Evolutionary conservation across 148 eudicot genomes (phyloP).

Genomic region (Cornus kousa): DNA sequence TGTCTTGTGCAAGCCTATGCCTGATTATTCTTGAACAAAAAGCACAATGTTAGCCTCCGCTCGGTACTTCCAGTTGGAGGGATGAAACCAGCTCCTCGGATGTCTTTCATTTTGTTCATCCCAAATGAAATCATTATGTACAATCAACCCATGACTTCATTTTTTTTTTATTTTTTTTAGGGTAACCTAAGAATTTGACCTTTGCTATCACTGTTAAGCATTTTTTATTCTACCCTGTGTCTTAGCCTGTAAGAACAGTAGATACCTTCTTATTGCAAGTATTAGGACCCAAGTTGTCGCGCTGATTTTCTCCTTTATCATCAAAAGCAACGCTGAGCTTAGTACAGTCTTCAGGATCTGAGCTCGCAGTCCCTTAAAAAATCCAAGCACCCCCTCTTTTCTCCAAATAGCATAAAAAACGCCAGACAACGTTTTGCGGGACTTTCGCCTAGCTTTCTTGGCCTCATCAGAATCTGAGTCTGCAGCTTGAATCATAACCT

Average conservation of each 20-base stretch:
- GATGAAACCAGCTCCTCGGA: background rate
- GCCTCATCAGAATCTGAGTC: slow-evolving; percentile 21
- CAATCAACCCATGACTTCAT: background rate
- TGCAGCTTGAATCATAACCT: slow-evolving; percentile 51
- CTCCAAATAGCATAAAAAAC: slow-evolving; percentile 34
- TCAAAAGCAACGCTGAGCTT: slow-evolving; percentile 47
- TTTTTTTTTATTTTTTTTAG: too few relatives aligned
- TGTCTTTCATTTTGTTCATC: background rate
- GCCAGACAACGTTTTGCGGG: slow-evolving; percentile 33
- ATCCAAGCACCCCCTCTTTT: slow-evolving; percentile 40
- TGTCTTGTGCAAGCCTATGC: background rate
- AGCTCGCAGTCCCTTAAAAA: slow-evolving; percentile 44
- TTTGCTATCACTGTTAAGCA: slow-evolving; percentile 8
- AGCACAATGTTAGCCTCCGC: background rate
- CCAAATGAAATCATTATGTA: background rate
- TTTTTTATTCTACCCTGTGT: slow-evolving; percentile 31
- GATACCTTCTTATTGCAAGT: slow-evolving; percentile 32
- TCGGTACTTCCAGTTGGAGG: background rate
- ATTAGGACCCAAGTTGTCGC: slow-evolving; percentile 41
- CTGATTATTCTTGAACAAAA: too few relatives aligned
- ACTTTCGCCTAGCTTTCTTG: slow-evolving; percentile 13
- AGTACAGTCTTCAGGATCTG: slow-evolving; percentile 50
- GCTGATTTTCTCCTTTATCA: slow-evolving; percentile 47
- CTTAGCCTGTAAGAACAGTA: background rate
- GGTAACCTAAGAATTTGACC: background rate